Conservation (phyloP, 2,329 filamentous ascomycete species). For the Fusarium sp. region DNA sequence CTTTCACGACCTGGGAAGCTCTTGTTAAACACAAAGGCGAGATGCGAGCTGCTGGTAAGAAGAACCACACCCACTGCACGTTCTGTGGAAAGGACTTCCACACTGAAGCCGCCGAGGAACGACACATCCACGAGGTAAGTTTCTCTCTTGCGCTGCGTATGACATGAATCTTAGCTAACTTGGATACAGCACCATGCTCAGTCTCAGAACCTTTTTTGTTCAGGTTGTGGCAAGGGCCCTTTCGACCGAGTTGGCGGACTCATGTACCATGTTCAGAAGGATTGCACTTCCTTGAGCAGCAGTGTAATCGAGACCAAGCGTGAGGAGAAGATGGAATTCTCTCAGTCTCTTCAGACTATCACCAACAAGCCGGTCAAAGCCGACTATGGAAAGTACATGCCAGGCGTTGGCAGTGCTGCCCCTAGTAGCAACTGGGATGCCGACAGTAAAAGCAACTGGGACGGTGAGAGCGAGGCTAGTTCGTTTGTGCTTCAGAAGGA, state of each 20-base stretch:
- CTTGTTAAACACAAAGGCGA: slow-evolving; percentile 53
- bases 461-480: background rate
- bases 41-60: slow-evolving; percentile 44
- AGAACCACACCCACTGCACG: slow-evolving; percentile 56
- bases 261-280: slow-evolving; percentile 63
- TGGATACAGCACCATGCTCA: slow-evolving; percentile 56
- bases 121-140: slow-evolving; percentile 57
- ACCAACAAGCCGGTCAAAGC: slow-evolving; percentile 50
- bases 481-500: slow-evolving; percentile 25
- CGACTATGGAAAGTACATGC: slow-evolving; percentile 51
- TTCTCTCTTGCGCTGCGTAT: background rate
- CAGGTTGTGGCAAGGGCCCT: slow-evolving; percentile 59
- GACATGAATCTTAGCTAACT: slow-evolving; percentile 16
- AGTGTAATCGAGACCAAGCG: slow-evolving; percentile 54
- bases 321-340: slow-evolving; percentile 57
- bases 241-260: slow-evolving; percentile 58
- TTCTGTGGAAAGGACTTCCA: slow-evolving; percentile 58
- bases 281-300: slow-evolving; percentile 58
- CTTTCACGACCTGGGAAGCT: slow-evolving; percentile 47
- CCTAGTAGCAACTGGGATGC: background rate
- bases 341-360: slow-evolving; percentile 48
- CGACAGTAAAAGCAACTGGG: background rate
- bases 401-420: slow-evolving; percentile 1
- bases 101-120: slow-evolving; percentile 50
- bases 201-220: slow-evolving; percentile 62